Evolutionary conservation across 2,329 filamentous ascomycete genomes (phyloP).

Genomic region (Penicillium sp.): DNA sequence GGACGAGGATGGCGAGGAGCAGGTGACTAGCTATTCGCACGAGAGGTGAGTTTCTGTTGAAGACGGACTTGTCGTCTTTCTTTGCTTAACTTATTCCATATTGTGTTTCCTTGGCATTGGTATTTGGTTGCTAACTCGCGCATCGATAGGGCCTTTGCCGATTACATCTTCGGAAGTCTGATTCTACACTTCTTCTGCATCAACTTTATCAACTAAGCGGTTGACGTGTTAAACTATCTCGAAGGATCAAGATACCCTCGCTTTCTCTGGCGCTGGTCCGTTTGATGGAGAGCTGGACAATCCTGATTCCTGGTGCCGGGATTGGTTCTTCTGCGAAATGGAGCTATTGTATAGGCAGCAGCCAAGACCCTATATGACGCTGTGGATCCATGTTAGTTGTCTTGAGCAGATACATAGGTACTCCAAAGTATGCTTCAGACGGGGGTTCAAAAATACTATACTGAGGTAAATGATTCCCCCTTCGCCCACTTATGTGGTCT

Average conservation of each 20-base stretch:
- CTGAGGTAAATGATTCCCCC: too few relatives aligned
- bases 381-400: neutral
- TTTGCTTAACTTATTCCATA: neutral
- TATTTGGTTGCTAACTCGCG: conserved; percentile 2
- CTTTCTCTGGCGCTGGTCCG: conserved; percentile 9
- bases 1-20: conserved; percentile 21
- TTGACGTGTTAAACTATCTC: neutral
- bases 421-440: neutral
- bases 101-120: neutral
- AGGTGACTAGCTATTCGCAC: conserved; percentile 32
- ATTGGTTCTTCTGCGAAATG: neutral
- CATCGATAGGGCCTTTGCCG: conserved; percentile 74
- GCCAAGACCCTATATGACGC: neutral
- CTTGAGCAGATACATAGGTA: neutral
- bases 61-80: neutral
- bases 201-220: conserved; percentile 91
- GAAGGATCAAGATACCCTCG: neutral
- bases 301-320: neutral
- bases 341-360: neutral
- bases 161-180: conserved; percentile 90
- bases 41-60: conserved; percentile 34
- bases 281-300: conserved; percentile 4
- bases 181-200: conserved; percentile 98
- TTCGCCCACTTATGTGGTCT: too few relatives aligned
- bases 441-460: too few relatives aligned